Conservation (phyloP, 2,329 filamentous ascomycete species). For the Chlorencoelia australis region DNA sequence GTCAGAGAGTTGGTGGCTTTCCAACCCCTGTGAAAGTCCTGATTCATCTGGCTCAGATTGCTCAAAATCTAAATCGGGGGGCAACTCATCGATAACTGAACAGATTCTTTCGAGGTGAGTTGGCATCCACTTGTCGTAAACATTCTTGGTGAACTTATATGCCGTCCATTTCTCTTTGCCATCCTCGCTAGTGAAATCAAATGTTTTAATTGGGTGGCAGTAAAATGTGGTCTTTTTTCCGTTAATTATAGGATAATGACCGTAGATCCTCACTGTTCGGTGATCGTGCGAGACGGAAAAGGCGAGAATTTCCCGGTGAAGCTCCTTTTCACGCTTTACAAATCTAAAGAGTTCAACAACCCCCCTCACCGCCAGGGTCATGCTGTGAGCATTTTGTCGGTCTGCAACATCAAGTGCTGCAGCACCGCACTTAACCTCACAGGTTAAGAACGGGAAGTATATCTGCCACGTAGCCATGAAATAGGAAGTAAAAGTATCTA, state of each 20-base stretch:
- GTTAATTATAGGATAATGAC: not conserved
- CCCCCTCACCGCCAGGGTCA: not conserved
- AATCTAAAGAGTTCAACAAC: not conserved
- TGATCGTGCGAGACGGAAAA: not conserved
- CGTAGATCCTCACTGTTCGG: not conserved
- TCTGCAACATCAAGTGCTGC: slow-evolving; percentile 29
- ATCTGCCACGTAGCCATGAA: slow-evolving; percentile 35
- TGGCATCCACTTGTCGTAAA: not conserved
- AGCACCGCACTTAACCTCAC: slow-evolving; percentile 37
- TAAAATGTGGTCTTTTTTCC: not conserved
- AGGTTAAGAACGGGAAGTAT: slow-evolving; percentile 40
- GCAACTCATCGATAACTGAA: not conserved
- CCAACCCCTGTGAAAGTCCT: slow-evolving; percentile 1
- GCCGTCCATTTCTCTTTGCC: not conserved
- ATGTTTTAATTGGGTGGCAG: not conserved
- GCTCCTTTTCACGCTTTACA: not conserved
- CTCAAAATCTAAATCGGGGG: not conserved
- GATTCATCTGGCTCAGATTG: not conserved
- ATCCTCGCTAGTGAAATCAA: not conserved
- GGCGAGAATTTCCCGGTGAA: not conserved
- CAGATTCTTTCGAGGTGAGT: not conserved
- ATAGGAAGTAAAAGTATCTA: slow-evolving; percentile 16
- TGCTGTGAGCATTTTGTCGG: slow-evolving; percentile 26
- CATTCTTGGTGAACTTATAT: not conserved
- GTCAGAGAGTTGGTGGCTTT: slow-evolving; percentile 2